Evolutionary conservation across 2,329 filamentous ascomycete species (phyloP).

Genomic region (Beauveria australis): DNA sequence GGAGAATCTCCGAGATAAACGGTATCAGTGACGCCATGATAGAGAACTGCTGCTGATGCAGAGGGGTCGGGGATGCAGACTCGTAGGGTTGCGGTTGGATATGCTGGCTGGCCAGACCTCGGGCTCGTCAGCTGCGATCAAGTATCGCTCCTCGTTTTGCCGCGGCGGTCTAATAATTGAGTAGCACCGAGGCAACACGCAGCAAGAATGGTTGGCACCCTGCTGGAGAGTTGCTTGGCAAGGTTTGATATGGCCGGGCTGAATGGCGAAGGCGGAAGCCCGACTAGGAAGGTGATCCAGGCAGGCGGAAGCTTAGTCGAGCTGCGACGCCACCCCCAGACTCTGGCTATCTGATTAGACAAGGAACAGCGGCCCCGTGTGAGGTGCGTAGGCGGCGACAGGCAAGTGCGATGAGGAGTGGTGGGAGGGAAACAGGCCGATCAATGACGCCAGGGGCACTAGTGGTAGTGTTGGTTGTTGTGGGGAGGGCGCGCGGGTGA

Average conservation of each 20-base stretch:
- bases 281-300: constrained; percentile 7
- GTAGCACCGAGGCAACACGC: background rate
- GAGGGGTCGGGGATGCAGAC: background rate
- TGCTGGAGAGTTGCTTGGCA: background rate
- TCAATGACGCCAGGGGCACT: constrained; percentile 7
- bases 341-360: constrained; percentile 1
- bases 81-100: background rate
- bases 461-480: constrained; percentile 6
- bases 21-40: constrained; percentile 46
- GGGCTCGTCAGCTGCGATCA: background rate
- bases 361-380: background rate
- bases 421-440: background rate
- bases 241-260: background rate
- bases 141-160: background rate
- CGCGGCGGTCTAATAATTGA: background rate
- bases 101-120: background rate
- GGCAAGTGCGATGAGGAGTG: background rate
- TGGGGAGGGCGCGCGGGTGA: background rate
- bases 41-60: background rate
- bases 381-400: background rate
- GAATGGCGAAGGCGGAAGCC: constrained; percentile 5
- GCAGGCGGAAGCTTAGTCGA: constrained; percentile 2
- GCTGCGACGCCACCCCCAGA: constrained; percentile 9
- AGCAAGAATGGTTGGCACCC: background rate
- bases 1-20: constrained; percentile 48